Base-by-base conservation (phyloP, 2,329 filamentous ascomycete species). In the Penicillium sp. region DNA sequence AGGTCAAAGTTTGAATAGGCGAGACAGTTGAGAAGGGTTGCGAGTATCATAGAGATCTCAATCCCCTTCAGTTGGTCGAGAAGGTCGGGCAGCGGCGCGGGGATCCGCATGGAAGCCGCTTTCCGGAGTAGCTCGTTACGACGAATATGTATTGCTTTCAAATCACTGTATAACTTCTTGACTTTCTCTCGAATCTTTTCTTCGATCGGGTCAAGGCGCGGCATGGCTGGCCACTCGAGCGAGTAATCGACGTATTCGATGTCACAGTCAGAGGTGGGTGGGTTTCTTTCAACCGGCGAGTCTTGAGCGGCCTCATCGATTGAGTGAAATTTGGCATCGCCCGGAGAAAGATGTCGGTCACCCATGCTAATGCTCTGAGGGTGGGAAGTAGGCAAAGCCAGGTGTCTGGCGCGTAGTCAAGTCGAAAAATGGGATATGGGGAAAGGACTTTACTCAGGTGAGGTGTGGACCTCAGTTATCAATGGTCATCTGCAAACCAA, bases 11-110 rank as follows among this genome's bases (percentile, higher is more conserved):
- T 16, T 2, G 26, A 8, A 2, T 38, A 10, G 5, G 12, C 23
- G 5, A 66, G 39, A n/a, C 34, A 49, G 9, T 38, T 29, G 26
- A 42, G 42, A 36, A 48, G 41, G 18, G 29, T 15, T 28, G 3
- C 2, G 39, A 56, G 43, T 8, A 34, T 28, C 18, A 28, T 28
- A 12, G 42, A 42, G 6, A 47, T 31, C 18, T 38, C 31, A 7
- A 51, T 21, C 13, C 33, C 18, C n/a, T n/a, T 24, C 8, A 51
- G 33, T 42, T 36, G 28, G 2, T 23, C 18, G 13, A 18, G 28
- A 15, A 51, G 21, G n/a, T 41, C 41, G n/a, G 42, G 12, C 10
- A 33, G 38, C 16, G 18, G 36, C n/a, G 34, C n/a, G n/a, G 36
- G 48, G 9, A 16, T 26, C 10, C n/a, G 26, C 7, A n/a, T 41